Percentiles rank a stretch among this genome's conserved stretches.
Evolutionary conservation across 441 rosid genomes (phyloP).

Genomic region (Raphanus hybrid): DNA sequence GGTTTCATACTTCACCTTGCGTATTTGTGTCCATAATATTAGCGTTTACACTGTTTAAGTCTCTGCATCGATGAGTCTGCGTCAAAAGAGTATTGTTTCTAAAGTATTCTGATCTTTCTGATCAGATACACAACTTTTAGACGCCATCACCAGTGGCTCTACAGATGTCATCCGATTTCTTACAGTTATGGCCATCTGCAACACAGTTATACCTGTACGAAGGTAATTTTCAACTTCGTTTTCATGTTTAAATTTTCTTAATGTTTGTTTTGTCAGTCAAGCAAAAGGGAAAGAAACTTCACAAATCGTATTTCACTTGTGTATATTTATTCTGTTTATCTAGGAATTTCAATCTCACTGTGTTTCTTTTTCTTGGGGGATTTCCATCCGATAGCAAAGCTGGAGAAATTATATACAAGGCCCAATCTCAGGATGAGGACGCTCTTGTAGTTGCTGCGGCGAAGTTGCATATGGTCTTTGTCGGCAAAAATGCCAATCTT

Average conservation of each 20-base stretch:
- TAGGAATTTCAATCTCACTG: conserved; percentile 5
- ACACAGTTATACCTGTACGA: conserved; percentile 88
- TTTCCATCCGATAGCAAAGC: conserved; percentile 66
- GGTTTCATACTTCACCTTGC: conserved; percentile 53
- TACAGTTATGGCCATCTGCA: conserved; percentile 94
- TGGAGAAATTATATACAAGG: conserved; percentile 83
- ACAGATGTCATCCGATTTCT: conserved; percentile 86
- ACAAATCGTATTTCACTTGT: background rate
- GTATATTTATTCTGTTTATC: conserved; percentile 14
- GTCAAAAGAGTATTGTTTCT: conserved; percentile 16
- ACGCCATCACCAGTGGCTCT: conserved; percentile 80
- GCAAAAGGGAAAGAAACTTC: background rate
- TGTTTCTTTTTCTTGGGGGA: background rate
- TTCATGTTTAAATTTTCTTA: background rate
- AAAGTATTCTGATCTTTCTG: conserved; percentile 24
- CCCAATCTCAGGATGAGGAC: conserved; percentile 99
- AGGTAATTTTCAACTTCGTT: conserved; percentile 57
- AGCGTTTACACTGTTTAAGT: background rate
- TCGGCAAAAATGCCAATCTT: conserved; percentile 69
- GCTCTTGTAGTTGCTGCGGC: conserved; percentile 99
- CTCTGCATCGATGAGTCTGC: conserved; percentile 11
- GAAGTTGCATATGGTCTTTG: conserved; percentile 81
- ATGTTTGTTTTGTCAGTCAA: conserved; percentile 15
- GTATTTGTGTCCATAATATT: conserved; percentile 14
- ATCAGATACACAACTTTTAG: conserved; percentile 73